Evolutionary conservation across 306 rosid species (phyloP).

Genomic region (Astragalus membranaceus): DNA sequence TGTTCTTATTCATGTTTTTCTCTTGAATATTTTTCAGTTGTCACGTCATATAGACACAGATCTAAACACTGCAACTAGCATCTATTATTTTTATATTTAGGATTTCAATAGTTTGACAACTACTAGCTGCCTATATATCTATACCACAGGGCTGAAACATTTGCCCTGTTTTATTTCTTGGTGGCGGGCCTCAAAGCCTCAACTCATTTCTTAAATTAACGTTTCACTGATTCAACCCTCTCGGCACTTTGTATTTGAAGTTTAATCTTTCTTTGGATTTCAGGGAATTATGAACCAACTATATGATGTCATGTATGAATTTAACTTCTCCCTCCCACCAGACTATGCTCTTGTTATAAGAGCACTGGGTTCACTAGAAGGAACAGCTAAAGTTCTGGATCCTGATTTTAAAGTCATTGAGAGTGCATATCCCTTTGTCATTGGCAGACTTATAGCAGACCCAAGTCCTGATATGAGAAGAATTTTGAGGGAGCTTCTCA

Average conservation of each 20-base stretch:
- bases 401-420: conserved; percentile 85
- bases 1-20: not conserved
- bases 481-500: conserved; percentile 87
- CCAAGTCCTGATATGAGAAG: conserved; percentile 96
- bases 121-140: not conserved
- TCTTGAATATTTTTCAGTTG: not conserved
- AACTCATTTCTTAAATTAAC: not conserved
- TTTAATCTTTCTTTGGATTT: conserved; percentile 35
- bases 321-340: conserved; percentile 89
- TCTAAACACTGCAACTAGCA: not conserved
- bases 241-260: not conserved
- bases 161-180: not conserved
- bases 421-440: conserved; percentile 91
- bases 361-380: conserved; percentile 92
- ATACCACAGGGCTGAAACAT: not conserved
- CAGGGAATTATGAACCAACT: conserved; percentile 93
- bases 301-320: conserved; percentile 78
- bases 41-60: not conserved
- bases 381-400: conserved; percentile 93
- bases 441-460: conserved; percentile 89
- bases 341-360: conserved; percentile 95
- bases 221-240: conserved; percentile 18
- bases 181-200: conserved; percentile 13
- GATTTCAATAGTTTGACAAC: not conserved
- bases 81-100: not conserved